Evolutionary conservation across 805 yeast genomes (phyloP).

Genomic region (Myxozyma geophila): DNA sequence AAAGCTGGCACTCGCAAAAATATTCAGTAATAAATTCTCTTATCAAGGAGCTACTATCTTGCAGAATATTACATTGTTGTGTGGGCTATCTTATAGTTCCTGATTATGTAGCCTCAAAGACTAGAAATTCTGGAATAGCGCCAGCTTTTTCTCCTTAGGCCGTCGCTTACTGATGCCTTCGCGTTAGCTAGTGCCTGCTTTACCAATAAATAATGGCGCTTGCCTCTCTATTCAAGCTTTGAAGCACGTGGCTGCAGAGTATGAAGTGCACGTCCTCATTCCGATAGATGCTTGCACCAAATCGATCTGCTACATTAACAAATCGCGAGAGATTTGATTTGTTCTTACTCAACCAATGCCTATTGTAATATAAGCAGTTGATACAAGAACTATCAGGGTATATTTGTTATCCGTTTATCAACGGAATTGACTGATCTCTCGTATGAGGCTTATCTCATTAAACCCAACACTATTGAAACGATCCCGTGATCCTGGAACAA

Average conservation of each 20-base stretch:
- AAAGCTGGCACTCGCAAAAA: conserved; percentile 14
- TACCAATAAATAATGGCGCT: no score
- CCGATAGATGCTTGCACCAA: neutral
- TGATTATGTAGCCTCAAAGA: neutral
- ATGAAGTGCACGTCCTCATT: neutral
- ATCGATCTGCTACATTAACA: neutral
- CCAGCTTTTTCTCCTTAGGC: neutral
- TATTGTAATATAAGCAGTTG: no score
- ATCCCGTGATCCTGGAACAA: no score
- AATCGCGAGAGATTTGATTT: neutral
- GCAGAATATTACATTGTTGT: no score
- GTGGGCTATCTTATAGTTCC: no score
- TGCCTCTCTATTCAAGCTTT: neutral
- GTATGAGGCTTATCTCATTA: no score
- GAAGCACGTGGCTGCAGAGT: neutral
- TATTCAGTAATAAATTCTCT: conserved; percentile 12
- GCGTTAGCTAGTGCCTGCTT: no score
- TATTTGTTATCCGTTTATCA: no score
- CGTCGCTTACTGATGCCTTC: neutral
- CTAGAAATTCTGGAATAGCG: neutral
- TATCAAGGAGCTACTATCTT: neutral
- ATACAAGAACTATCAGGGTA: no score
- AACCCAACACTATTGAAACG: no score
- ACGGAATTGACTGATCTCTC: no score
- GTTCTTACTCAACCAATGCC: no score